Base-by-base conservation (phyloP, 805 yeast species). In the Yarrowia keelungensis region DNA sequence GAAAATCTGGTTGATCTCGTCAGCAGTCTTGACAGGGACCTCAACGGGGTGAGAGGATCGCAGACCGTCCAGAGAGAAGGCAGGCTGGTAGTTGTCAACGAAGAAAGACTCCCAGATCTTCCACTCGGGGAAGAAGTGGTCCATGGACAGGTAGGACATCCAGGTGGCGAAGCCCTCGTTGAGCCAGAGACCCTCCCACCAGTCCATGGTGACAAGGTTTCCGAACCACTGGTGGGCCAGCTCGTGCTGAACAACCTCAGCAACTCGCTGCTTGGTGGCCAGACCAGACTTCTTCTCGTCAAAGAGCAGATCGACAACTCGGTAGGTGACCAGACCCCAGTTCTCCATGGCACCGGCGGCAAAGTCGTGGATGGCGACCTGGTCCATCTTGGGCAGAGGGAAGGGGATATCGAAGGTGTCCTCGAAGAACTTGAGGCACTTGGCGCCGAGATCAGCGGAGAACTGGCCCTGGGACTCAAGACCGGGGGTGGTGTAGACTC, bases 161-260 rank as follows among this genome's bases (percentile, higher is more conserved):
- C 91, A 91, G 36, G 97, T 91, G 16, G 97, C 97, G 79, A 91
- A 91, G 14, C 96, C 95, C 79, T 91, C 97, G 75, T 91, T 91
- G 71, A 91, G 84, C 97, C 97, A 91, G 72, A 91, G 82, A 74
- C 90, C 95, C 74, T 91, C 91, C 97, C 97, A 91, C 95, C 96
- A 91, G 74, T 89, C 87, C 97, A 91, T 91, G 58, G 97, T 91
- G 70, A 90, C 94, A 73, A 89, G 83, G 78, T 91, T 89, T 69
- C 97, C 97, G 75, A 91, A 91, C 97, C 97, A 91, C 76, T 91
- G 95, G 78, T 91, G 97, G 11, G 96, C 96, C 69, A 91, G 81
- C 79, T 91, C 97, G 79, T 91, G 97, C 70, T 89, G 88, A 38
- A 91, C 89, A 42, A 91, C 96, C 74, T 90, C 90, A 7, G 92